Conservation (phyloP, 768 basidiomycete genomes). For the Pleurotus ostreatus region DNA sequence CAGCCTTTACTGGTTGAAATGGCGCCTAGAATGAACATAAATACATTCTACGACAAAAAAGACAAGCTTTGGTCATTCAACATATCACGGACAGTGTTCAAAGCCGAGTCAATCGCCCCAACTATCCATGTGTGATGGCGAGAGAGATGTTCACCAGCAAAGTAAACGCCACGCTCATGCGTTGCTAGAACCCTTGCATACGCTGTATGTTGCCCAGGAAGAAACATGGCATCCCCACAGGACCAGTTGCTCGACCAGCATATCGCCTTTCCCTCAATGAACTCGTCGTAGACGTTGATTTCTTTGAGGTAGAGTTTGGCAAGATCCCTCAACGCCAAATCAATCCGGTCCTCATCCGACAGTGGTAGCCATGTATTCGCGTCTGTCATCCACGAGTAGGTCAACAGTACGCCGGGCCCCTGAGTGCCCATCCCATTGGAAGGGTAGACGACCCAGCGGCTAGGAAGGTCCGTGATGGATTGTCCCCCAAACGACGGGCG, state of each 20-base stretch:
- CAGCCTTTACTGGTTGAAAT: too few relatives aligned
- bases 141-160: conserved; percentile 23
- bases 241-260: conserved; percentile 18
- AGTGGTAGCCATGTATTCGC: conserved; percentile 15
- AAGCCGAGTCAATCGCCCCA: conserved; percentile 14
- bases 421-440: conserved; percentile 7
- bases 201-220: conserved; percentile 20
- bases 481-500: conserved; percentile 3
- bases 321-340: conserved; percentile 17
- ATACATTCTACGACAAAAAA: neutral
- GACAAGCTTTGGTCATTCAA: neutral
- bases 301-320: conserved; percentile 17
- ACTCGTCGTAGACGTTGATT: conserved; percentile 10
- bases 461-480: conserved; percentile 1
- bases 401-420: conserved; percentile 21
- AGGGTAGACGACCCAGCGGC: conserved; percentile 6
- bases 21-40: too few relatives aligned
- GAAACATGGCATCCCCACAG: conserved; percentile 26
- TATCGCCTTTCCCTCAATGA: conserved; percentile 16
- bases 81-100: neutral
- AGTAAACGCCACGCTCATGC: conserved; percentile 19
- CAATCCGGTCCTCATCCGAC: conserved; percentile 10
- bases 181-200: conserved; percentile 16
- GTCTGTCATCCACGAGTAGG: conserved; percentile 21
- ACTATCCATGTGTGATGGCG: conserved; percentile 25